Evolutionary conservation across 139 green algal genomes (phyloP).

Genomic region (Gonium pectorale): DNA sequence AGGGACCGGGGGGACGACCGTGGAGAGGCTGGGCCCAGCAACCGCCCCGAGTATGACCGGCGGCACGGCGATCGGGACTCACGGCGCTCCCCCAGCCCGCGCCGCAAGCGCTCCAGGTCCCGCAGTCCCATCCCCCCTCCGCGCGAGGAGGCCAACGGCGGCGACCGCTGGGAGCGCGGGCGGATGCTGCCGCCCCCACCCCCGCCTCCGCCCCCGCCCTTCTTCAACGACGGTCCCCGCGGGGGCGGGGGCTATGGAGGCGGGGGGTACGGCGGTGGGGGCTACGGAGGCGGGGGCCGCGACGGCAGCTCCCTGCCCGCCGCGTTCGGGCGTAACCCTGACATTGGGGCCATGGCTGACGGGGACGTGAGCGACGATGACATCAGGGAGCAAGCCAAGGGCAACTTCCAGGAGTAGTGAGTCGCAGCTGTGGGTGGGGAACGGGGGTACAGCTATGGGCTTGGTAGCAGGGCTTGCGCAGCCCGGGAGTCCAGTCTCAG

Average conservation of each 20-base stretch:
- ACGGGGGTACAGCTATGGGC: too few relatives aligned
- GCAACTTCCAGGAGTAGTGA: conserved; percentile 60
- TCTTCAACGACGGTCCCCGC: too few relatives aligned
- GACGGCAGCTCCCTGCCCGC: conserved; percentile 1
- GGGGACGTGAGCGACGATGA: conserved; percentile 46
- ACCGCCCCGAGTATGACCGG: background rate
- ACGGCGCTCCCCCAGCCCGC: conserved; percentile 2
- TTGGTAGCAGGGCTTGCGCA: too few relatives aligned
- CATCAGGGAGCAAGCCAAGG: conserved; percentile 38
- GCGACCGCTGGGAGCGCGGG: background rate
- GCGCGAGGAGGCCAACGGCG: background rate
- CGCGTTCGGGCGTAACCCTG: background rate
- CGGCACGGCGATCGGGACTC: background rate
- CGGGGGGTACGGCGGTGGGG: background rate
- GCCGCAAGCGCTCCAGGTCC: background rate
- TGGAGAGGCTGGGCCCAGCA: background rate
- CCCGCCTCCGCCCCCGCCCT: conserved; percentile 3
- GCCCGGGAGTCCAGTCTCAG: too few relatives aligned
- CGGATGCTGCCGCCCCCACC: background rate
- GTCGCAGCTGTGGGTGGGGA: background rate
- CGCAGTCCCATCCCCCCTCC: background rate
- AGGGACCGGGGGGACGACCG: background rate
- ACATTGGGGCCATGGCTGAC: background rate
- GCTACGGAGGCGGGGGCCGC: background rate
- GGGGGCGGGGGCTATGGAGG: background rate